phyloP scores from a whole-genome alignment of 495 filamentous ascomycete species.

The Hypoxylon fuscum region DNA sequence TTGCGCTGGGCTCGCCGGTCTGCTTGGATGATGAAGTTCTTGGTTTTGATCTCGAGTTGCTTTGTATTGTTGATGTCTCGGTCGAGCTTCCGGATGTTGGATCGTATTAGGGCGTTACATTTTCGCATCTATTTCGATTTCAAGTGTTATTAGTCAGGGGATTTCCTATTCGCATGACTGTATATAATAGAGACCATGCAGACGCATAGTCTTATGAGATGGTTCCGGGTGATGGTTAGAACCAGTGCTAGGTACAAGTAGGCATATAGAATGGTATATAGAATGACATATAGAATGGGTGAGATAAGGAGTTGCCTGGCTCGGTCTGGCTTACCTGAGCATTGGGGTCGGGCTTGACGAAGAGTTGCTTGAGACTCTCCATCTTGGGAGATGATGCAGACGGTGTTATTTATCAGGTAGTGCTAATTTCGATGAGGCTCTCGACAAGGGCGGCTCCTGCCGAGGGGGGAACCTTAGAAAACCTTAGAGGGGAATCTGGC shows the following conservation, averaged over 20 bases:
- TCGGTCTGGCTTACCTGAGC: conserved; percentile 71
- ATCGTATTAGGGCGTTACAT: conserved; percentile 90
- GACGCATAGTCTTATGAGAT: too few relatives aligned
- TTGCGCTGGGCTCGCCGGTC: conserved; percentile 81
- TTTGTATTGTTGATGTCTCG: conserved; percentile 85
- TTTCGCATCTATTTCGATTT: conserved; percentile 85
- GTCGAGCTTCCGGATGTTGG: conserved; percentile 93
- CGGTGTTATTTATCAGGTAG: neutral
- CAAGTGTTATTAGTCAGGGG: too few relatives aligned
- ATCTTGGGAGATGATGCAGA: conserved; percentile 58
- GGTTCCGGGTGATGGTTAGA: too few relatives aligned
- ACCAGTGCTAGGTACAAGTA: too few relatives aligned
- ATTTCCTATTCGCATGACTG: too few relatives aligned
- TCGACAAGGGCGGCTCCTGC: conserved; percentile 30
- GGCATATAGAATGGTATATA: too few relatives aligned
- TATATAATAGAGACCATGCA: too few relatives aligned
- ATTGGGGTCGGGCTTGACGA: conserved; percentile 92
- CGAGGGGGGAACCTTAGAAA: conserved; percentile 6
- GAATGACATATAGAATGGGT: too few relatives aligned
- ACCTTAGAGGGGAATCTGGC: too few relatives aligned
- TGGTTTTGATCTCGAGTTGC: conserved; percentile 81
- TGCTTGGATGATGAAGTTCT: conserved; percentile 80
- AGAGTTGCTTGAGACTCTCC: conserved; percentile 86
- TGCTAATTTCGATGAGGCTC: conserved; percentile 12
- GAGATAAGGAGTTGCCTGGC: conserved; percentile 11